Base-by-base conservation (phyloP, 2,329 filamentous ascomycete species). In the Verticillium klebahnii region DNA sequence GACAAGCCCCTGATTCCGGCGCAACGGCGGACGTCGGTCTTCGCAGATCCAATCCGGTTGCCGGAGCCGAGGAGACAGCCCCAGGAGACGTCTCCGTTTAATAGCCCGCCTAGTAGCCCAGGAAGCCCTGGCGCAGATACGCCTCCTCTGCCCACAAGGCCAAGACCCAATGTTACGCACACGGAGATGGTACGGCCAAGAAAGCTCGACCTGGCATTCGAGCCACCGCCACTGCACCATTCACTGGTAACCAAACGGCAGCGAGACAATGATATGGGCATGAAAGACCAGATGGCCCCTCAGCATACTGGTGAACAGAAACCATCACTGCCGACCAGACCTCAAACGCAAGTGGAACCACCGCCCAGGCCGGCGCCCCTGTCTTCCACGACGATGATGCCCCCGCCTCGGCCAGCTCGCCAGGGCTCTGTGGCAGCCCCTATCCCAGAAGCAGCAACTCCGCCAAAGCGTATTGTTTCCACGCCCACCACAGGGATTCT, bases 21-120 rank as follows among this genome's bases (percentile, higher is more conserved):
- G 12, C 64, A 66, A 34, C 31, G 69, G 11, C 69, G 70, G 17
- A 62, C 67, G 8, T 69, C 69, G 12, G 19, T 52, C 19, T 52
- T 67, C 69, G 64, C 64, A 14, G 69, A 72, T 8, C 64, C 60
- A 23, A 64, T 61, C 45, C 65, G 65, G 19, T 61, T 64, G 6
- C 65, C 72, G 29, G 77, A 79, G 50, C 61, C 67, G 64, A 73
- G 66, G 69, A 75, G 66, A 54, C 68, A 77, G 69, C 37, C 78
- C 71, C 55, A 75, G 70, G 77, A 79, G 69, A 71, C 87, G 0
- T 97, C 94, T 1, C 93, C 94, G 0, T 97, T 97, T 71, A 93
- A 82, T 69, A 97, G 92, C 39, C 93, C 93, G 19, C 92, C 93
- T 0, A 88, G 87, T 67, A 94, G 89, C 70, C 84, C 85, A 5